Evolutionary conservation across 805 yeast genomes (phyloP).

Genomic region (Brettanomyces sp.): DNA sequence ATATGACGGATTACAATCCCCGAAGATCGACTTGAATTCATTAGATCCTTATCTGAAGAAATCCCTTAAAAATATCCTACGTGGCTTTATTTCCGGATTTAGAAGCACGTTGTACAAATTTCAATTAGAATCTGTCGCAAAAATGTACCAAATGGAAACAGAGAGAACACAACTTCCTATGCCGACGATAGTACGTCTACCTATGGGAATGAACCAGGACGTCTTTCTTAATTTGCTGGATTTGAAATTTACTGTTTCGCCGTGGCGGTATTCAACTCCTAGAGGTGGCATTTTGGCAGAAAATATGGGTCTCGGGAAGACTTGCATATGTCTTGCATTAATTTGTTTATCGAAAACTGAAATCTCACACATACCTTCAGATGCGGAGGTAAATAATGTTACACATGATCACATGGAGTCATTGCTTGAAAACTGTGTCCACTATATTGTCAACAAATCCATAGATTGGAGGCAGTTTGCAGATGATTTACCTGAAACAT

Average conservation of each 20-base stretch:
- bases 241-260: constrained; percentile 23
- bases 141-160: constrained; percentile 49
- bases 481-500: constrained; percentile 34
- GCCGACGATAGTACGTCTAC: constrained; percentile 13
- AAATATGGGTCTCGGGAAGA: constrained; percentile 62
- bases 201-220: not conserved
- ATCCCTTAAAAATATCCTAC: constrained; percentile 14
- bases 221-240: constrained; percentile 21
- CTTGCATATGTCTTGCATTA: constrained; percentile 48
- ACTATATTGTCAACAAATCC: constrained; percentile 34
- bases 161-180: constrained; percentile 14
- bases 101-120: constrained; percentile 43
- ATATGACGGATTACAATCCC: constrained; percentile 28
- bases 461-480: constrained; percentile 48
- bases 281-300: constrained; percentile 59
- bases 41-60: constrained; percentile 15
- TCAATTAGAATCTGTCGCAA: constrained; percentile 50
- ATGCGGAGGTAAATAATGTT: not conserved
- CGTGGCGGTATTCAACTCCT: constrained; percentile 38
- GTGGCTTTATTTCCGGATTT: constrained; percentile 35
- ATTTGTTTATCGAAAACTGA: constrained; percentile 49
- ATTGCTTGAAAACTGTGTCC: constrained; percentile 33
- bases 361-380: constrained; percentile 33
- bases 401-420: constrained; percentile 6
- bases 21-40: constrained; percentile 13